Evolutionary conservation across 768 basidiomycete genomes (phyloP).

Genomic region (Mycena sanguinolenta): DNA sequence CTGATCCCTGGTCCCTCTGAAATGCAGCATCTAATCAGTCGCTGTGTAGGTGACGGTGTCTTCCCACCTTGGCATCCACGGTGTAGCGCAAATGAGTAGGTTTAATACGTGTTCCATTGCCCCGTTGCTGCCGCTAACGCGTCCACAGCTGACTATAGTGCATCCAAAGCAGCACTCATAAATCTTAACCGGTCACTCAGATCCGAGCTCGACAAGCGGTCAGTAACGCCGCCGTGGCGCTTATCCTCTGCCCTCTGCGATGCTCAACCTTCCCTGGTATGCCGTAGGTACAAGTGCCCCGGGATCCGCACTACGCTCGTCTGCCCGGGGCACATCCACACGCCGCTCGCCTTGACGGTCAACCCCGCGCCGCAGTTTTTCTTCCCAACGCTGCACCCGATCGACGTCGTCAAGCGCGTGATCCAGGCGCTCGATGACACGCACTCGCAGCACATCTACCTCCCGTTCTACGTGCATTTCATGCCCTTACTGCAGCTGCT

Average conservation of each 20-base stretch:
- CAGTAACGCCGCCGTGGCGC: constrained; percentile 45
- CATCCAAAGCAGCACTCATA: constrained; percentile 92
- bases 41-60: constrained; percentile 76
- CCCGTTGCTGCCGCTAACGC: constrained; percentile 13
- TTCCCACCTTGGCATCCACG: constrained; percentile 80
- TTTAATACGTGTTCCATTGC: constrained; percentile 25
- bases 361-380: constrained; percentile 75
- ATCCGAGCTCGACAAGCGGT: constrained; percentile 86
- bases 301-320: constrained; percentile 90
- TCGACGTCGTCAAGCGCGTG: constrained; percentile 83
- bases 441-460: constrained; percentile 75
- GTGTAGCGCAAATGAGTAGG: constrained; percentile 83
- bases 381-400: constrained; percentile 79
- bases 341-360: constrained; percentile 80
- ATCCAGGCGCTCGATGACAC: constrained; percentile 87
- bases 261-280: constrained; percentile 24
- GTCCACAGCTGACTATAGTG: constrained; percentile 84
- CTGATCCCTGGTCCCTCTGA: neutral
- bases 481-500: constrained; percentile 66
- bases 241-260: constrained; percentile 12
- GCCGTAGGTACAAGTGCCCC: constrained; percentile 74
- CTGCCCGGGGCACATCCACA: constrained; percentile 83
- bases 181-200: constrained; percentile 87
- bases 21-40: constrained; percentile 33
- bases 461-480: constrained; percentile 82